These are phyloP conservation scores for Schizochytrium sp. DNA, from an alignment of 108 stramenopile species.

Conservation along the genomic window DNA sequence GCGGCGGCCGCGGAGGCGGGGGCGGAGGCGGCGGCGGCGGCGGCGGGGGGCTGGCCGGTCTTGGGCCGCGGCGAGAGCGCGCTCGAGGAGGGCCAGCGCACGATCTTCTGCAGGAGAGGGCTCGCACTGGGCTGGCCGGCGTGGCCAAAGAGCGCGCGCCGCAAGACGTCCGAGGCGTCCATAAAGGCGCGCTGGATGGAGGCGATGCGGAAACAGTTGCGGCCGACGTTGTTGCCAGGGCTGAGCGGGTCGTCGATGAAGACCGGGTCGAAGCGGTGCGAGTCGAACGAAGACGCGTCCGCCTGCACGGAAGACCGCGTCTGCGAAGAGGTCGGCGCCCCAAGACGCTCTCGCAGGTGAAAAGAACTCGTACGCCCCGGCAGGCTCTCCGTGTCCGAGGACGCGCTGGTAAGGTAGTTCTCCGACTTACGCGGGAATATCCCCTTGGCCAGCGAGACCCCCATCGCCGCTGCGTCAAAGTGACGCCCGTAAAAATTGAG, in stretches of 20 bases:
- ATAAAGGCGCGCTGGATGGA: background rate
- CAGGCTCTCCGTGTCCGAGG: background rate
- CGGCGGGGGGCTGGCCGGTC: too few species aligned
- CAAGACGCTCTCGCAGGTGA: background rate
- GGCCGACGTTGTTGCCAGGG: conserved; percentile 52
- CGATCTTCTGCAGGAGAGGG: background rate
- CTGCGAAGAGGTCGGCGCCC: background rate
- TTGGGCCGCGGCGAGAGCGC: background rate
- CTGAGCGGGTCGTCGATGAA: conserved; percentile 53
- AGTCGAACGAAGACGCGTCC: background rate
- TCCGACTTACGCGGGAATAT: background rate
- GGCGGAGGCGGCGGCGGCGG: too few species aligned
- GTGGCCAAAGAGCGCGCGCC: background rate
- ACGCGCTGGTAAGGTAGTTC: background rate
- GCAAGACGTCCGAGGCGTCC: background rate
- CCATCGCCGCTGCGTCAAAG: conserved; percentile 41
- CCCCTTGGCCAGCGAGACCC: conserved; percentile 12
- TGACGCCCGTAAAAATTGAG: conserved; percentile 46
- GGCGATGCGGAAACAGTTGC: conserved; percentile 49
- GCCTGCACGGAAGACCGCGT: background rate
- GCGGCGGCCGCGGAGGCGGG: too few species aligned
- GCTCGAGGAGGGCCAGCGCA: background rate
- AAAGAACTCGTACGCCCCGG: background rate
- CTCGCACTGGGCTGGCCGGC: background rate
- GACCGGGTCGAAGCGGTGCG: conserved; percentile 44